Conservation (phyloP, 495 filamentous ascomycete species). For the Neurospora pannonica region DNA sequence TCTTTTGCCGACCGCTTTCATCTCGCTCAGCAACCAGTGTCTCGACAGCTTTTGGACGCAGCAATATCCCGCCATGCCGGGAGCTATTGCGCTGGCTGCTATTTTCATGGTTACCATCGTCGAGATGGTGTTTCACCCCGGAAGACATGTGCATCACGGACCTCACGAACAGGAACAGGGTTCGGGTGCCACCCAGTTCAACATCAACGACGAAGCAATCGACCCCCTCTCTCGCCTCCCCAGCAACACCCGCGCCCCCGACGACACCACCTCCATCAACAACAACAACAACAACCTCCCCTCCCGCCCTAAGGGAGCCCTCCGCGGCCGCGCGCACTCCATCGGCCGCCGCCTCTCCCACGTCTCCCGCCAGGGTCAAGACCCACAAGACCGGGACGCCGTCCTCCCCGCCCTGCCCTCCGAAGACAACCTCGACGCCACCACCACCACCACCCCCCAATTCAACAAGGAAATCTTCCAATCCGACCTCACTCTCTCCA, state of each 20-base stretch:
- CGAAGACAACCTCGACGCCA: not conserved
- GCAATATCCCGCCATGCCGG: constrained; percentile 66
- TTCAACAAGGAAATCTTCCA: not conserved
- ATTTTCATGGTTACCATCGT: constrained; percentile 65
- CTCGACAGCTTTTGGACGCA: constrained; percentile 66
- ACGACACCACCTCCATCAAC: not conserved
- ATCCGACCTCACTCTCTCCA: constrained; percentile 4
- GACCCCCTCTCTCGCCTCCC: not conserved
- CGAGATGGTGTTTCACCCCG: constrained; percentile 61
- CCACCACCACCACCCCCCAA: not conserved
- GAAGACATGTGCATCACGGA: constrained; percentile 24
- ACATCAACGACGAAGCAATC: not conserved
- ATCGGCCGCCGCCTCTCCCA: not conserved
- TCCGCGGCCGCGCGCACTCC: not conserved
- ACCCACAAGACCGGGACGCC: not conserved
- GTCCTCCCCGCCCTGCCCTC: not conserved
- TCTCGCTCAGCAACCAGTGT: constrained; percentile 69
- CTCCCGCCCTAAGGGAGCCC: not conserved
- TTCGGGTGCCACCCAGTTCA: constrained; percentile 22
- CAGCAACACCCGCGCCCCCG: not conserved
- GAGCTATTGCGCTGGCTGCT: constrained; percentile 64
- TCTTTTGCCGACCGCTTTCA: constrained; percentile 70
- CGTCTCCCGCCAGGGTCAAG: not conserved
- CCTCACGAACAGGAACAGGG: constrained; percentile 31
- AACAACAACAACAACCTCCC: not conserved